A percentile compares a stretch with the other conserved stretches of the same genome.
Evolutionary conservation across 2,329 filamentous ascomycete species (phyloP).

Genomic region (Lasiodiplodia theobromae): DNA sequence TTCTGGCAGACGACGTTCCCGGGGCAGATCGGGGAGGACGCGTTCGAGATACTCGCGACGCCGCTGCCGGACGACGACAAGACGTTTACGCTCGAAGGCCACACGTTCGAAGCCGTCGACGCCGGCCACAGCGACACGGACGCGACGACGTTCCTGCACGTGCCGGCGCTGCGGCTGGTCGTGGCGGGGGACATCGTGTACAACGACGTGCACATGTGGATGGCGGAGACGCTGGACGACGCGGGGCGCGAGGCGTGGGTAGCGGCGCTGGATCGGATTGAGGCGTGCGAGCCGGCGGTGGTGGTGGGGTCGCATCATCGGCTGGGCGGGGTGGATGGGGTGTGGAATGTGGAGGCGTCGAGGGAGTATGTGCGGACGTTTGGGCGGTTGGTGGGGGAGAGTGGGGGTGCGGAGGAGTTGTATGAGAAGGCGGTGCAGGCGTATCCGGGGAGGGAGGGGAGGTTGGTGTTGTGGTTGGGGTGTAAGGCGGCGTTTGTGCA

Average conservation of each 20-base stretch:
- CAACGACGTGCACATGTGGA: conserved; percentile 45
- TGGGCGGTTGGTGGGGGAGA: not conserved
- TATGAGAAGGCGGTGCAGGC: conserved; percentile 26
- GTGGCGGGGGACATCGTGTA: conserved; percentile 51
- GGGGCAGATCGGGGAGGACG: conserved; percentile 34
- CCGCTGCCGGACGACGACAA: conserved; percentile 27
- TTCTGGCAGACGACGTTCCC: conserved; percentile 39
- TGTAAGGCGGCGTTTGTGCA: conserved; percentile 3
- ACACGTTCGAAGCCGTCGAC: conserved; percentile 35
- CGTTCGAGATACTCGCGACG: conserved; percentile 17
- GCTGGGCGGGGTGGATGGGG: conserved; percentile 39
- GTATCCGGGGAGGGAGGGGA: conserved; percentile 34
- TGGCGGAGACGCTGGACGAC: conserved; percentile 44
- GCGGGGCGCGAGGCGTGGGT: conserved; percentile 43
- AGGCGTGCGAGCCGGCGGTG: conserved; percentile 38
- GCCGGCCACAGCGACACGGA: conserved; percentile 34
- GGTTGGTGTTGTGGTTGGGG: conserved; percentile 27
- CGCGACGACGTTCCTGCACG: conserved; percentile 45
- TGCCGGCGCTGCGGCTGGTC: conserved; percentile 44
- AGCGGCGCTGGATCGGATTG: conserved; percentile 41
- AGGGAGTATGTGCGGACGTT: conserved; percentile 39
- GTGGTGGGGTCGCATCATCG: conserved; percentile 45
- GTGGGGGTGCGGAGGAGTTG: conserved; percentile 29
- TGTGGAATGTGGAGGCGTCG: conserved; percentile 37
- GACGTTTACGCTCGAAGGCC: conserved; percentile 36